Evolutionary conservation across 768 basidiomycete species (phyloP).

Genomic region (Neoboletus subvelutipes): DNA sequence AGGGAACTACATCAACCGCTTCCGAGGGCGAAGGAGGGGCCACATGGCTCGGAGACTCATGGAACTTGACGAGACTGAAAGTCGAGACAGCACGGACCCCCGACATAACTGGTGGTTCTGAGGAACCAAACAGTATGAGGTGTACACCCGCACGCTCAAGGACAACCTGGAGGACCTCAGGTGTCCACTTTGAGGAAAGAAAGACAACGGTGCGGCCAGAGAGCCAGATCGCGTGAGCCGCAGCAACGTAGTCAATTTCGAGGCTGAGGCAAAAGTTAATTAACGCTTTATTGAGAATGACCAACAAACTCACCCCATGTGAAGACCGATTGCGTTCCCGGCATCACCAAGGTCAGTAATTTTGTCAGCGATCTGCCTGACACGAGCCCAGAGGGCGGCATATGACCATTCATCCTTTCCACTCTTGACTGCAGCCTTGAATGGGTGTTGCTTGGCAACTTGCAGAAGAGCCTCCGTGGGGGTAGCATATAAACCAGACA

Average conservation of each 20-base stretch:
- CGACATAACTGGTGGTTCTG: conserved; percentile 10
- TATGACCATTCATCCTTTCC: conserved; percentile 28
- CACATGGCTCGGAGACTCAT: conserved; percentile 7
- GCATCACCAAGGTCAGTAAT: conserved; percentile 16
- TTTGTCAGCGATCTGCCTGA: conserved; percentile 25
- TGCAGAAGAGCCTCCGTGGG: conserved; percentile 33
- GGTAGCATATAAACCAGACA: conserved; percentile 21
- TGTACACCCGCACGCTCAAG: conserved; percentile 23
- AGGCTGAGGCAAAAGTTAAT: conserved; percentile 15
- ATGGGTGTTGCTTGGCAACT: conserved; percentile 30
- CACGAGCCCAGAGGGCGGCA: conserved; percentile 33
- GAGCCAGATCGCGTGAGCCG: conserved; percentile 32
- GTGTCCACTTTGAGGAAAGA: conserved; percentile 32
- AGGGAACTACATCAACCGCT: conserved; percentile 20
- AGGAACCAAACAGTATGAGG: conserved; percentile 24
- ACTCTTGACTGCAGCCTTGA: conserved; percentile 20
- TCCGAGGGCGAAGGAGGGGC: conserved; percentile 19
- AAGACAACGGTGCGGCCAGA: conserved; percentile 26
- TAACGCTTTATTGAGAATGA: not conserved
- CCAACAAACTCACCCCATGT: conserved; percentile 22
- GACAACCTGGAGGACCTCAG: conserved; percentile 26
- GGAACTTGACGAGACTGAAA: conserved; percentile 11
- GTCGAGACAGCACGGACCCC: conserved; percentile 20
- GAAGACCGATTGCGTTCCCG: conserved; percentile 25
- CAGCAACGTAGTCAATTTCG: conserved; percentile 31